Evolutionary conservation across 257 asterid genomes (phyloP).

Genomic region (Nicotiana undulata): DNA sequence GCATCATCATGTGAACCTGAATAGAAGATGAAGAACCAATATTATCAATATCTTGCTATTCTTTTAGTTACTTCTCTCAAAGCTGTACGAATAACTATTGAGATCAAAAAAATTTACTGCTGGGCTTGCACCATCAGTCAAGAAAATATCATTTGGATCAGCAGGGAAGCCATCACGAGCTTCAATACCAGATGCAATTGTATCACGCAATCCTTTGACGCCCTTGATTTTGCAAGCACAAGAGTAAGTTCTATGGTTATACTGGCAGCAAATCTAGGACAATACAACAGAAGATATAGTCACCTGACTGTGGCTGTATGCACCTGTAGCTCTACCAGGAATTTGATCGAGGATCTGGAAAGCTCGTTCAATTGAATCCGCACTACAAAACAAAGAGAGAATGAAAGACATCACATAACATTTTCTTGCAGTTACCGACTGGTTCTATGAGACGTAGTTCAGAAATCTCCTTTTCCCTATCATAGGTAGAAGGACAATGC

Average conservation of each 20-base stretch:
- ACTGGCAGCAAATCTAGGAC: background rate
- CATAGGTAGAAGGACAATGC: too few species aligned
- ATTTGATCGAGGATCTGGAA: constrained; percentile 86
- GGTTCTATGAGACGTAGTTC: background rate
- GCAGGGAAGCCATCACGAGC: constrained; percentile 97
- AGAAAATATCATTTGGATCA: constrained; percentile 85
- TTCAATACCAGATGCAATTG: constrained; percentile 89
- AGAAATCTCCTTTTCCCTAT: background rate
- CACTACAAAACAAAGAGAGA: constrained; percentile 36
- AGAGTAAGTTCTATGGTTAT: background rate
- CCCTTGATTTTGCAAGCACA: constrained; percentile 45
- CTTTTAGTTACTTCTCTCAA: constrained; percentile 3
- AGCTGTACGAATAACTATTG: background rate
- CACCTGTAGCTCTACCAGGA: constrained; percentile 99
- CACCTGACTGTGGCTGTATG: constrained; percentile 99
- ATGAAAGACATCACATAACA: background rate
- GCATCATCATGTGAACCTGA: constrained; percentile 99
- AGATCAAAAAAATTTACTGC: constrained; percentile 41
- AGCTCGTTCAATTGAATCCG: constrained; percentile 91
- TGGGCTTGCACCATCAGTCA: constrained; percentile 99
- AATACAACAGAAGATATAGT: background rate
- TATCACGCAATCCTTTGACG: constrained; percentile 83
- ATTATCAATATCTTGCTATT: background rate
- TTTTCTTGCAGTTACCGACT: background rate
- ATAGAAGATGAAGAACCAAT: background rate